Conservation (phyloP, 2,329 filamentous ascomycete species). For the Mycosphaerella sp. region DNA sequence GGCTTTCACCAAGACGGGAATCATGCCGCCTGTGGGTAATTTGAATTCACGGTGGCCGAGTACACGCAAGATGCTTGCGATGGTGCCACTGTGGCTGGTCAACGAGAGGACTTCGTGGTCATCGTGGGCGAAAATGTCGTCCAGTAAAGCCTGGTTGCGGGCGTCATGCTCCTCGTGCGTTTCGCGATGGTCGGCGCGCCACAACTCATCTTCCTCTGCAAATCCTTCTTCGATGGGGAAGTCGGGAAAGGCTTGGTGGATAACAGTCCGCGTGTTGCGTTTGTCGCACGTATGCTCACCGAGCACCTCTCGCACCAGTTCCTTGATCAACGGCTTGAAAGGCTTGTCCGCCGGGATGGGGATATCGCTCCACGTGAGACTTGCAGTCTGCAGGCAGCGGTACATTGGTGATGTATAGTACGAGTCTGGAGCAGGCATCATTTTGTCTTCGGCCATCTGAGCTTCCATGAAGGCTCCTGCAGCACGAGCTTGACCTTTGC, state of each 20-base stretch:
- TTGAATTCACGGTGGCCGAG: conserved; percentile 43
- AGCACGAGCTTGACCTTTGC: conserved; percentile 51
- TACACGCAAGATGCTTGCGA: conserved; percentile 47
- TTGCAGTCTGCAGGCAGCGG: conserved; percentile 57
- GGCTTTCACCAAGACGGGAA: conserved; percentile 47
- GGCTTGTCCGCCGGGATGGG: conserved; percentile 45
- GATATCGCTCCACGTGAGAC: conserved; percentile 54
- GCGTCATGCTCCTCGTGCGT: conserved; percentile 20
- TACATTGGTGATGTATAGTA: conserved; percentile 61
- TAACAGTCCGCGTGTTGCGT: conserved; percentile 50
- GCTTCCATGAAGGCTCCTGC: conserved; percentile 55
- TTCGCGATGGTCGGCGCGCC: conserved; percentile 28
- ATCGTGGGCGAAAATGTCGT: conserved; percentile 49
- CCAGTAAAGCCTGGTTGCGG: conserved; percentile 36
- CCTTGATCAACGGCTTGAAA: conserved; percentile 57
- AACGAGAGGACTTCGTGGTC: conserved; percentile 46
- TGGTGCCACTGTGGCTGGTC: conserved; percentile 55
- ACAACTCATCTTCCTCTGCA: conserved; percentile 51
- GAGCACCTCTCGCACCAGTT: conserved; percentile 57
- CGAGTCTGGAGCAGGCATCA: conserved; percentile 52
- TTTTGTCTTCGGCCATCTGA: conserved; percentile 44
- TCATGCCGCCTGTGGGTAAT: conserved; percentile 46
- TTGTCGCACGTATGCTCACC: conserved; percentile 64
- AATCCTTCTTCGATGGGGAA: conserved; percentile 58
- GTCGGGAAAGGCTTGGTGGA: conserved; percentile 47